These are phyloP conservation scores for Cryptococcus deneoformans DNA, from an alignment of 1,284 basidiomycete species.

Conservation along the genomic window DNA sequence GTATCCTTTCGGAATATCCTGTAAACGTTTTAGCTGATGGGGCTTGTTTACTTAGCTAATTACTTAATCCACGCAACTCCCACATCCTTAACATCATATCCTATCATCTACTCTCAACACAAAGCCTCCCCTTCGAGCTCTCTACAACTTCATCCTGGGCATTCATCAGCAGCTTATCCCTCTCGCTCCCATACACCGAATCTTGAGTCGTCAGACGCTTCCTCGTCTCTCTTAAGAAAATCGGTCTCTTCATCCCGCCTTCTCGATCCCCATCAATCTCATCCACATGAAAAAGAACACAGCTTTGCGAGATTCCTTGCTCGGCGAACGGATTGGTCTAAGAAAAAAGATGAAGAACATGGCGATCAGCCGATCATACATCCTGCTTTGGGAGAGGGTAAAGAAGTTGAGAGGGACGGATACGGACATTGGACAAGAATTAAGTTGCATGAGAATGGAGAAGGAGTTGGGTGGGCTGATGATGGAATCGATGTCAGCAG, in stretches of 20 bases:
- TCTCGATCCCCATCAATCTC: neutral
- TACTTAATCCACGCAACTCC: conserved; percentile 35
- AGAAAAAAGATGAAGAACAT: conserved; percentile 9
- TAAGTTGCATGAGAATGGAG: conserved; percentile 20
- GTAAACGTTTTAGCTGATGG: neutral
- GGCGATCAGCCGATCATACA: conserved; percentile 1
- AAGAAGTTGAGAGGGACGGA: conserved; percentile 38
- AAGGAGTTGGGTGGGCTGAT: conserved; percentile 29
- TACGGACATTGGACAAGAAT: conserved; percentile 35
- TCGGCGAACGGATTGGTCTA: conserved; percentile 7
- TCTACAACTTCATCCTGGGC: conserved; percentile 3
- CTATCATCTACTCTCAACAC: conserved; percentile 25
- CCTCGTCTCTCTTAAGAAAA: neutral
- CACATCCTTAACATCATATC: conserved; percentile 34
- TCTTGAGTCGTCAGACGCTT: neutral
- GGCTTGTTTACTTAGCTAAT: conserved; percentile 9
- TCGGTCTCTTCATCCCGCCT: conserved; percentile 10
- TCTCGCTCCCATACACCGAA: conserved; percentile 5
- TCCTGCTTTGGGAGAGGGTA: conserved; percentile 30
- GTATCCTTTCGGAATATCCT: neutral
- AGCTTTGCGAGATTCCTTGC: conserved; percentile 40
- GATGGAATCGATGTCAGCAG: conserved; percentile 31
- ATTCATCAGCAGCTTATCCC: conserved; percentile 6
- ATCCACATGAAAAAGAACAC: conserved; percentile 12
- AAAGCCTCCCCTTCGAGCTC: neutral